Base-by-base conservation (phyloP, 176 grass and related monocot species). In the Raddia guianensis region DNA sequence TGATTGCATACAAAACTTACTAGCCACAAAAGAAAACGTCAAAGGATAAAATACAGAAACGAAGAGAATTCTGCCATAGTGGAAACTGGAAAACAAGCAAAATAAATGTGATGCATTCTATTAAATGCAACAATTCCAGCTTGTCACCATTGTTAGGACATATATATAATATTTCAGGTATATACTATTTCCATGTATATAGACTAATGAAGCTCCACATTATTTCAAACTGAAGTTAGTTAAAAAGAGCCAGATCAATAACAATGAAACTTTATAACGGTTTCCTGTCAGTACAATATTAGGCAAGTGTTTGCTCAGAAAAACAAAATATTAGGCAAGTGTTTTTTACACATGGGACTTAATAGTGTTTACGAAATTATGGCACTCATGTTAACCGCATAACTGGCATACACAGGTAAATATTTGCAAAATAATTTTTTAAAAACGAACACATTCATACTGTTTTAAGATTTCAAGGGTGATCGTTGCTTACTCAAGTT, bases 401-500 rank as follows among this genome's bases (percentile, higher is more conserved):
- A 34, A 76, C 40, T 61, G 34, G 74, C 56, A 78, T 53, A 44
- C n/a, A 19, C 53, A 71, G 18, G 18, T 49, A 69, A 74, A 18
- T 34, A 74, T 12, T 57, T 34, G 62, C 52, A 50, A 46, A 61
- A 74, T 43, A 79, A 78, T n/a, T 64, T 70, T 74, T 83, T 73
- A 60, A 83, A 54, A 72, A 64, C 14, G 42, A 71, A 71, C 34
- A 78, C 16, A 63, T 63, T 78, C 20, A 87, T 70, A 76, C 13
- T 20, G 12, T 77, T 70, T 35, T 52, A 83, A 16, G 18, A 68
- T 50, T 68, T 68, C 9, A 63, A 60, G 68, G 46, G 45, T 85
- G 32, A 46, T 55, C 58, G 21, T 73, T 88, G 49, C 76, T 80
- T 88, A 96, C 93, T 68, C 66, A 67, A 55, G 63, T 72, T 86